phyloP scores from a whole-genome alignment of 2,329 filamentous ascomycete genomes.

The Byssothecium circinans region DNA sequence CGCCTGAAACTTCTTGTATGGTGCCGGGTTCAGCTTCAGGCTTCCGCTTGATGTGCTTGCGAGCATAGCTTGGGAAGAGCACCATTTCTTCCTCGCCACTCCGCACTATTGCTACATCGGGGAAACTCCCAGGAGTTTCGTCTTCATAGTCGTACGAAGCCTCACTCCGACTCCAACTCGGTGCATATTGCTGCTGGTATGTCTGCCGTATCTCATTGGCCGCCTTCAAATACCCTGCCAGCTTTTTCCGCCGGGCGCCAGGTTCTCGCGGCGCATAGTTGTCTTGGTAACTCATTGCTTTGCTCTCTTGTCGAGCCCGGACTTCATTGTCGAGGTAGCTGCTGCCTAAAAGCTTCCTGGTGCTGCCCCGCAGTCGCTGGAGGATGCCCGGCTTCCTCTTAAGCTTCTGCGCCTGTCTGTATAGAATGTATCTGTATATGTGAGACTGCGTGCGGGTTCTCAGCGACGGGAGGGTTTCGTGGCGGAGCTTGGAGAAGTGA shows the following conservation, averaged over 20 bases:
- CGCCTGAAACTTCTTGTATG: constrained; percentile 43
- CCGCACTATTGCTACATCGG: constrained; percentile 77
- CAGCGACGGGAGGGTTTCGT: constrained; percentile 72
- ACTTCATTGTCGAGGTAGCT: constrained; percentile 39
- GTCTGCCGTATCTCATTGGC: constrained; percentile 72
- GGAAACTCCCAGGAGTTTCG: constrained; percentile 74
- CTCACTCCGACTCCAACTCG: constrained; percentile 51
- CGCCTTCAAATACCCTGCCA: constrained; percentile 72
- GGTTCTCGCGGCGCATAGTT: constrained; percentile 55
- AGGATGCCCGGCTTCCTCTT: constrained; percentile 29
- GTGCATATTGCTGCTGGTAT: constrained; percentile 60
- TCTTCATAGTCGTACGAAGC: constrained; percentile 48
- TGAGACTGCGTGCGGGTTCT: constrained; percentile 72
- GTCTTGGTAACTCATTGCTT: constrained; percentile 35
- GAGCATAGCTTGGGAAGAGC: constrained; percentile 90
- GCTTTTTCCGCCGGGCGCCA: constrained; percentile 74
- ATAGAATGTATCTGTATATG: constrained; percentile 73
- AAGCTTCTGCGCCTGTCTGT: constrained; percentile 54
- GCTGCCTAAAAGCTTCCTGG: constrained; percentile 32
- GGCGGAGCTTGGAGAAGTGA: constrained; percentile 68
- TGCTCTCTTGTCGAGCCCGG: constrained; percentile 27
- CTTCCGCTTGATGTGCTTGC: constrained; percentile 63
- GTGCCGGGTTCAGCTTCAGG: constrained; percentile 39
- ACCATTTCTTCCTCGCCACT: constrained; percentile 90
- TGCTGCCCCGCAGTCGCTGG: constrained; percentile 37